phyloP scores from a whole-genome alignment of 2,329 filamentous ascomycete species.

The Beauveria brongniartii region DNA sequence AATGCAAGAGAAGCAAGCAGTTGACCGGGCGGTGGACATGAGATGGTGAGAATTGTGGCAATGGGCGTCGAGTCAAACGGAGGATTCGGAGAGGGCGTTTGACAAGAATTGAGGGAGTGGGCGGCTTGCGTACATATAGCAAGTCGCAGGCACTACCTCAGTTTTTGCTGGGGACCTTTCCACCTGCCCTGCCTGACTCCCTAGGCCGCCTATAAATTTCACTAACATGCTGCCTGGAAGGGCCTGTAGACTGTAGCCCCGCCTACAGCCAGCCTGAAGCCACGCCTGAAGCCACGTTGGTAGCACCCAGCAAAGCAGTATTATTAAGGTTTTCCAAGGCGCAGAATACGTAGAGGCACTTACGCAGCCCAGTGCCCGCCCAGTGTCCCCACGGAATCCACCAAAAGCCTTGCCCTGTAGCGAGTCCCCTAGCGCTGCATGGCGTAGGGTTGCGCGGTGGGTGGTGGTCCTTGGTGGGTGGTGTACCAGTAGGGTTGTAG shows the following conservation, averaged over 20 bases:
- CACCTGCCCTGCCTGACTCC: not conserved
- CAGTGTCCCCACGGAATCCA: not conserved
- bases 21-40: not conserved
- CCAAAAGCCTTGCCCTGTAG: not conserved
- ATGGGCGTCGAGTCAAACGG: not conserved
- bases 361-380: slow-evolving; percentile 8
- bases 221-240: no score
- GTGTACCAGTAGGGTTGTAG: not conserved
- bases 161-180: no score
- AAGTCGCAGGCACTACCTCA: not conserved
- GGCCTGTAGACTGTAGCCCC: not conserved
- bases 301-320: not conserved
- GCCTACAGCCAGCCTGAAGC: no score
- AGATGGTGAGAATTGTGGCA: not conserved
- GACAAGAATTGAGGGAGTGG: not conserved
- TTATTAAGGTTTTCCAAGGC: not conserved
- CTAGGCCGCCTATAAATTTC: not conserved
- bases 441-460: not conserved
- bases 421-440: not conserved
- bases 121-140: slow-evolving; percentile 3
- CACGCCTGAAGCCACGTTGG: no score
- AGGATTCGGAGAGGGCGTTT: not conserved
- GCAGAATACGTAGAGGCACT: not conserved
- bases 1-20: not conserved
- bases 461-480: not conserved